Evolutionary conservation across 2,329 filamentous ascomycete genomes (phyloP).

Genomic region (Ophiocordyceps unilateralis): DNA sequence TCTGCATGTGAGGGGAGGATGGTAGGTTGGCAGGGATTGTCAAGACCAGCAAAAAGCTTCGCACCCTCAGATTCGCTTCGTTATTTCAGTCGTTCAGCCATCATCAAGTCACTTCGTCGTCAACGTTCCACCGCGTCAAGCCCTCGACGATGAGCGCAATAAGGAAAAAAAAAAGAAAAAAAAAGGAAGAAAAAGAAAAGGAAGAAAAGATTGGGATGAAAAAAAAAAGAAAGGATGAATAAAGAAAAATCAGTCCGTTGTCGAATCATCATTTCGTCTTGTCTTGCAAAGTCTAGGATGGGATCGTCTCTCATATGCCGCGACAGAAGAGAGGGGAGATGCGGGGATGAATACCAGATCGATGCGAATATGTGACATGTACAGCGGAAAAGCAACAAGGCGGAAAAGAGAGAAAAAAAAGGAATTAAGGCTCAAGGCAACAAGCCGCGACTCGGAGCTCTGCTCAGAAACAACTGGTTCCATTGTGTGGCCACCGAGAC

Average conservation of each 20-base stretch:
- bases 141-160: slow-evolving; percentile 1
- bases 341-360: background rate
- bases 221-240: background rate
- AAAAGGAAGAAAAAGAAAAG: background rate
- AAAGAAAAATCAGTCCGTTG: slow-evolving; percentile 1
- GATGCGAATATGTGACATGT: background rate
- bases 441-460: too few species aligned
- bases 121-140: background rate
- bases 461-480: too few species aligned
- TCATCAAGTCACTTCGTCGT: background rate
- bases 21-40: too few species aligned
- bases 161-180: background rate
- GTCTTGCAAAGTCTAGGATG: background rate
- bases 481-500: too few species aligned
- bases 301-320: background rate
- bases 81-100: background rate
- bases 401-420: slow-evolving; percentile 3
- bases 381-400: slow-evolving; percentile 1
- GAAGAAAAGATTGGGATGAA: background rate
- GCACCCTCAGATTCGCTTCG: background rate
- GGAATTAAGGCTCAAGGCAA: too few species aligned
- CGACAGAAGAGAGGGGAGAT: background rate
- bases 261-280: slow-evolving; percentile 1
- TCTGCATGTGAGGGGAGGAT: background rate
- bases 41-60: background rate